Evolutionary conservation across 495 filamentous ascomycete species (phyloP).

Genomic region (Aspergillus haitiensis): DNA sequence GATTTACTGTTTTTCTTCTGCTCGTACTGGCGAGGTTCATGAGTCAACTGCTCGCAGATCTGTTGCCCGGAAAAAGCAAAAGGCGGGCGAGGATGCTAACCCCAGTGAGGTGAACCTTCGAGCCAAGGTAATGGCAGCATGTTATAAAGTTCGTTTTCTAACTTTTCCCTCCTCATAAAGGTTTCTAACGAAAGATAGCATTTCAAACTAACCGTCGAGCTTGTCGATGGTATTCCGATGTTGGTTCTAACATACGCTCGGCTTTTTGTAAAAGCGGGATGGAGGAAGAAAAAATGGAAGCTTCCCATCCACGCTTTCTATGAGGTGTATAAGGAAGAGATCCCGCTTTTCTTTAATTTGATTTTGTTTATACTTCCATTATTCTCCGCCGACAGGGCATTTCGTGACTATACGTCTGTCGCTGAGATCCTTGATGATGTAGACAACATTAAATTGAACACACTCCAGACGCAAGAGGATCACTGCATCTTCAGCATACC

Average conservation of each 20-base stretch:
- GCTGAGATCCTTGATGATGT: conserved; percentile 14
- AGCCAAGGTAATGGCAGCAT: not conserved
- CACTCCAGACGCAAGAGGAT: conserved; percentile 1
- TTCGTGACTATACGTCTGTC: conserved; percentile 14
- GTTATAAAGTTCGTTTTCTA: conserved; percentile 14
- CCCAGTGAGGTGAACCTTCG: not conserved
- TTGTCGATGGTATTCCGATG: conserved; percentile 14
- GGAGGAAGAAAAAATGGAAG: conserved; percentile 15
- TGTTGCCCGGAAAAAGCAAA: no score
- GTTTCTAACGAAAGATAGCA: no score
- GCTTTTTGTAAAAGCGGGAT: conserved; percentile 18
- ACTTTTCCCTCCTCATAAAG: no score
- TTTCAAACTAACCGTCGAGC: conserved; percentile 20
- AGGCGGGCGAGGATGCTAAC: not conserved
- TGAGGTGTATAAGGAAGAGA: conserved; percentile 17
- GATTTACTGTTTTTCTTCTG: conserved; percentile 4
- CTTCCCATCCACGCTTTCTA: conserved; percentile 20
- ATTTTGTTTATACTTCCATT: conserved; percentile 20
- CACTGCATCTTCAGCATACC: conserved; percentile 11
- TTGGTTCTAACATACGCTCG: conserved; percentile 19
- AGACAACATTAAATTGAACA: not conserved
- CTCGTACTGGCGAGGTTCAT: conserved; percentile 4
- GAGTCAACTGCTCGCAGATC: not conserved
- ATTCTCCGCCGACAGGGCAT: conserved; percentile 15
- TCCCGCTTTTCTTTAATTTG: conserved; percentile 21